Conservation (phyloP, 73 alveolate genomes). For the Stentor coeruleus region DNA sequence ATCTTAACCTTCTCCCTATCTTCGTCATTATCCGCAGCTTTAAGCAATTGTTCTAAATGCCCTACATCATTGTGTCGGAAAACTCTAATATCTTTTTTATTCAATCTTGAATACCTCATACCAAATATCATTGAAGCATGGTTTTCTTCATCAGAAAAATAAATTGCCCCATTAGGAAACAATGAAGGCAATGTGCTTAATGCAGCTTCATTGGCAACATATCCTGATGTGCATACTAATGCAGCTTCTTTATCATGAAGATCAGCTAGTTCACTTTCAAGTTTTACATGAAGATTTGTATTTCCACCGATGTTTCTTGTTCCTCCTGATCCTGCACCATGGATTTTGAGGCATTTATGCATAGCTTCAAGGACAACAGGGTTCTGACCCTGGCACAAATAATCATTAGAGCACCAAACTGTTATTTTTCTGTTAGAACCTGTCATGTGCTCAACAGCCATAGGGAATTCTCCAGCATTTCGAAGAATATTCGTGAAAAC, state of each 20-base stretch:
- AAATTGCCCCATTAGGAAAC: slow-evolving; percentile 51
- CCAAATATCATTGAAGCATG: slow-evolving; percentile 80
- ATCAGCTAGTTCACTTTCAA: slow-evolving; percentile 69
- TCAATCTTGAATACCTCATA: slow-evolving; percentile 48
- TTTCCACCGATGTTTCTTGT: slow-evolving; percentile 83
- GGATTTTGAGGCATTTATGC: slow-evolving; percentile 39
- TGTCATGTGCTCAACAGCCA: slow-evolving; percentile 43
- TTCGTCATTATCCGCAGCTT: slow-evolving; percentile 31
- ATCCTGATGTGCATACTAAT: slow-evolving; percentile 53
- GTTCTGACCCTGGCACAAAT: slow-evolving; percentile 72
- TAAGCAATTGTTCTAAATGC: slow-evolving; percentile 52
- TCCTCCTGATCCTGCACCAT: slow-evolving; percentile 86
- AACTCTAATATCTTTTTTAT: slow-evolving; percentile 51
- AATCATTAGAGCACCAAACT: slow-evolving; percentile 80
- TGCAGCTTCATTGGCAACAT: slow-evolving; percentile 79
- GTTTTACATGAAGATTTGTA: slow-evolving; percentile 50
- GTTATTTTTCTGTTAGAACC: slow-evolving; percentile 44
- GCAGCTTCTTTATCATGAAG: slow-evolving; percentile 62
- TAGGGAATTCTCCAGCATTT: slow-evolving; percentile 62
- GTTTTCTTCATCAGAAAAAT: slow-evolving; percentile 63
- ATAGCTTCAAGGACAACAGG: slow-evolving; percentile 60
- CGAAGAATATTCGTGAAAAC: slow-evolving; percentile 53
- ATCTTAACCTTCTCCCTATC: slow-evolving; percentile 40
- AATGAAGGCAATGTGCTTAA: slow-evolving; percentile 56
- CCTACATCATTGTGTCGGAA: slow-evolving; percentile 65